phyloP scores from a whole-genome alignment of 305 asterid species.

The Fraxinus velutina region DNA sequence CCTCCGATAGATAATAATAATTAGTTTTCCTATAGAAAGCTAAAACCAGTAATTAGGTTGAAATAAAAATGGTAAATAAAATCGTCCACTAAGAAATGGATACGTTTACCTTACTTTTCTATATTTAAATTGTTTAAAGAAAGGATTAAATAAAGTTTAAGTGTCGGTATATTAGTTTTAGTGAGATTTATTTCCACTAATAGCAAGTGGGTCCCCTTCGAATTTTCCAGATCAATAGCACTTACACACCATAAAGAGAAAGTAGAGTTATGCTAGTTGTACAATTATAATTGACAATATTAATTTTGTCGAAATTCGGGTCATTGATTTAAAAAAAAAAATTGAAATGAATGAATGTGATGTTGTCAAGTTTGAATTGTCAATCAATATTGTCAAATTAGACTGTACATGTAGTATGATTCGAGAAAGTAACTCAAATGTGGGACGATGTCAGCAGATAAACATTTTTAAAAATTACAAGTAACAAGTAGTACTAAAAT shows the following conservation, averaged over 20 bases:
- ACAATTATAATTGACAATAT: too few relatives aligned
- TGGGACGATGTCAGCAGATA: neutral
- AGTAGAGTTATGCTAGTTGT: neutral
- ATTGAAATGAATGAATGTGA: too few relatives aligned
- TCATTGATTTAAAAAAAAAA: too few relatives aligned
- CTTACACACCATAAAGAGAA: constrained; percentile 25
- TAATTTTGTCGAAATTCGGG: too few relatives aligned
- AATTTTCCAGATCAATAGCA: constrained; percentile 34
- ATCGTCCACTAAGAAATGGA: neutral
- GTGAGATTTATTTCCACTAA: constrained; percentile 42
- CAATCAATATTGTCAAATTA: too few relatives aligned
- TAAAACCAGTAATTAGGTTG: neutral
- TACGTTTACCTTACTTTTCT: neutral
- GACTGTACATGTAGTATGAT: too few relatives aligned
- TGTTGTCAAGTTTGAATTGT: too few relatives aligned
- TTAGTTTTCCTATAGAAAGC: neutral
- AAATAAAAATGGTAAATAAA: neutral
- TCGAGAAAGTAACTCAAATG: neutral
- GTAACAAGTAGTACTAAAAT: neutral
- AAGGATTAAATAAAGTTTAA: neutral
- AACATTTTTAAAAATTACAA: neutral
- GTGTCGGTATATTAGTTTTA: neutral
- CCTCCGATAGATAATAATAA: neutral
- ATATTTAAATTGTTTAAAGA: constrained; percentile 1
- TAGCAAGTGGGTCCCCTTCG: constrained; percentile 21